Evolutionary conservation across 2,329 filamentous ascomycete species (phyloP), one percentile per base, ranked within the genome.

Genomic region (Penicillium sp.): DNA sequence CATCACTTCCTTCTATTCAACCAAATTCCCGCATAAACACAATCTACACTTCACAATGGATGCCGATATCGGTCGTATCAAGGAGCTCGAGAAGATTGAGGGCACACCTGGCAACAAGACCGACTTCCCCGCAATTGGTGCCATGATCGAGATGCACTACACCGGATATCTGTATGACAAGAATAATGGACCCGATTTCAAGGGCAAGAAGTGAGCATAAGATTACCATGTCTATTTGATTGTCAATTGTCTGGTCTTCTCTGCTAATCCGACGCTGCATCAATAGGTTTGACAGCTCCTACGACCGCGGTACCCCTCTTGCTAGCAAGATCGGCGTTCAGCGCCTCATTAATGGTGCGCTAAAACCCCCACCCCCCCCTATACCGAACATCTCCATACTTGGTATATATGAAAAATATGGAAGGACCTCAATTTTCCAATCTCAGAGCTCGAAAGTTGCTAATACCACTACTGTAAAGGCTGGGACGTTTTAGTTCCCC

Each of bases 111-210:
- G 93, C 70, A 82, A 83, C 69, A 79, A 80, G 56, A 81, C 82
- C 56, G 74, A 86, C 68, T 80, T 76, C 63, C 90, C 93, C 56
- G 71, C 77, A 64, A 68, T 71, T 16, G 89, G 90, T 64, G 87
- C 97, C 74, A 85, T 78, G 26, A 90, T 98, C 70, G 85, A 84
- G 71, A 96, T 98, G 72, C 86, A 95, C 78, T 98, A 98, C 83
- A 95, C 89, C 43, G 95, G 95, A 68, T 96, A 82, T 78, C 83
- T 98, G 62, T 90, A 89, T 78, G 88, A 96, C 70, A 70, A 79
- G 22, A 77, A 71, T n/a, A n/a, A n/a, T n/a, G n/a, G n/a, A 1
- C 21, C 26, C 1, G 5, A 46, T 8, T 4, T 1, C 64, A 85
- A 84, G 83, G 93, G 93, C 68, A 77, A 75, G 26, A 72, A 91